Evolutionary conservation across 2,329 filamentous ascomycete species (phyloP).

Genomic region (Akanthomyces dipterigenus): DNA sequence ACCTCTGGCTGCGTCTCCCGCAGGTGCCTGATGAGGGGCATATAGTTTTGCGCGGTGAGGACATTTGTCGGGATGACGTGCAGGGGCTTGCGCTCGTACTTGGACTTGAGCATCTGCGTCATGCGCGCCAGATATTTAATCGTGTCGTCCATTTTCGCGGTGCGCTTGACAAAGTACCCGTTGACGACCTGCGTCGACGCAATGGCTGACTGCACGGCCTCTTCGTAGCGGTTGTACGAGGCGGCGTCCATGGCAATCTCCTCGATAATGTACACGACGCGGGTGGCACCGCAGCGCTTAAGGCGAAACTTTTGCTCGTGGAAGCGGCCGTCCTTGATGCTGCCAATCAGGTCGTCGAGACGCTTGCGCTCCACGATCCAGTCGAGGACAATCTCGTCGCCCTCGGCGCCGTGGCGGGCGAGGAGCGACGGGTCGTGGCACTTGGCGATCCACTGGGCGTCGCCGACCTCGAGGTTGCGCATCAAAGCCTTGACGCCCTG

Average conservation of each 20-base stretch:
- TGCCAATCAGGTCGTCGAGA: slow-evolving; percentile 70
- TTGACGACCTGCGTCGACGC: slow-evolving; percentile 72
- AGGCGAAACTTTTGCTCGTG: slow-evolving; percentile 81
- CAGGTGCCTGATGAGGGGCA: slow-evolving; percentile 55
- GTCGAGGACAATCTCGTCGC: slow-evolving; percentile 67
- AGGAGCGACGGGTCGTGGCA: slow-evolving; percentile 54
- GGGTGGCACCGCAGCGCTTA: slow-evolving; percentile 62
- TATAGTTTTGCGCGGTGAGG: slow-evolving; percentile 59
- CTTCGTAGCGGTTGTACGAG: slow-evolving; percentile 50
- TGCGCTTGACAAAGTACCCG: slow-evolving; percentile 72
- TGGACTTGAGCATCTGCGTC: slow-evolving; percentile 59
- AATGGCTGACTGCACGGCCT: slow-evolving; percentile 65
- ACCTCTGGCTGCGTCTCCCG: slow-evolving; percentile 41
- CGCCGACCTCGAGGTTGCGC: slow-evolving; percentile 64
- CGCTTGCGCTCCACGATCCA: slow-evolving; percentile 78
- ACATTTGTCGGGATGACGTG: slow-evolving; percentile 58
- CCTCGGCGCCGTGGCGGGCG: slow-evolving; percentile 49
- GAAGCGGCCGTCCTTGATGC: slow-evolving; percentile 76
- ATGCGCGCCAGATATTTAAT: slow-evolving; percentile 68
- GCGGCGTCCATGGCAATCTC: slow-evolving; percentile 57
- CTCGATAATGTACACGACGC: slow-evolving; percentile 74
- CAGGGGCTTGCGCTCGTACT: slow-evolving; percentile 54
- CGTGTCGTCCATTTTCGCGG: slow-evolving; percentile 68
- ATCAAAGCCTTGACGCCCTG: slow-evolving; percentile 60
- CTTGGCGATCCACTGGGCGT: slow-evolving; percentile 74